Percentiles rank a stretch among this genome's conserved stretches.
phyloP scores from a whole-genome alignment of 2,329 filamentous ascomycete genomes.

The Aspergillus fumigatiaffinis region DNA sequence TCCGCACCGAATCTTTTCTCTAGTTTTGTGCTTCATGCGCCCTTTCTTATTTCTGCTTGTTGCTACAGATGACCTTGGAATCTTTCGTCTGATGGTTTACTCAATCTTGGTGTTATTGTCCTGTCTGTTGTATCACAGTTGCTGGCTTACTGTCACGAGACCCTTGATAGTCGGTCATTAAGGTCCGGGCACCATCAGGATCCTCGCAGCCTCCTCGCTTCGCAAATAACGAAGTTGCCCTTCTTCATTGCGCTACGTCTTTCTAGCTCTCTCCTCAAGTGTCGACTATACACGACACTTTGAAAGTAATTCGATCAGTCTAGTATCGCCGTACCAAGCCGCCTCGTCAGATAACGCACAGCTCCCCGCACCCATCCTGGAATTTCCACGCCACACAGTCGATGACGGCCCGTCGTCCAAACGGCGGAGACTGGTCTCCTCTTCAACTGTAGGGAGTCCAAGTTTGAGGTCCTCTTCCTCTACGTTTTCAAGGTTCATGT shows the following conservation, averaged over 20 bases:
- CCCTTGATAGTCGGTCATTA: background rate
- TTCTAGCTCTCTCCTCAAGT: background rate
- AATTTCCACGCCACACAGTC: slow-evolving; percentile 24
- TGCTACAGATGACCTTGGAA: background rate
- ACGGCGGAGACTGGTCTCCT: slow-evolving; percentile 33
- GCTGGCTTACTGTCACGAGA: slow-evolving; percentile 15
- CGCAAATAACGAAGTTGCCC: background rate
- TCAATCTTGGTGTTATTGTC: background rate
- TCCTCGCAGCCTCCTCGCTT: background rate
- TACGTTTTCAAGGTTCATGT: slow-evolving; percentile 17
- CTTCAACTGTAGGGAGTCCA: slow-evolving; percentile 15
- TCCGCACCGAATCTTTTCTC: background rate
- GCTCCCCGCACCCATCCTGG: slow-evolving; percentile 15
- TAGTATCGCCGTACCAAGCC: background rate
- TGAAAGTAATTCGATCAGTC: background rate
- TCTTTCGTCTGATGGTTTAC: background rate
- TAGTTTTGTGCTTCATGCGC: background rate
- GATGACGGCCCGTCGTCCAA: slow-evolving; percentile 30
- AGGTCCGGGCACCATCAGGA: background rate
- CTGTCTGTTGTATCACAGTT: slow-evolving; percentile 3
- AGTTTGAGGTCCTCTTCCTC: slow-evolving; percentile 1
- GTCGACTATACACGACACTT: background rate
- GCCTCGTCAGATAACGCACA: background rate
- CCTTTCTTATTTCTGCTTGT: background rate
- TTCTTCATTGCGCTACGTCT: background rate